These are phyloP conservation scores for Poteriospumella lacustris DNA, from an alignment of 108 stramenopile genomes.

Conservation along the genomic window DNA sequence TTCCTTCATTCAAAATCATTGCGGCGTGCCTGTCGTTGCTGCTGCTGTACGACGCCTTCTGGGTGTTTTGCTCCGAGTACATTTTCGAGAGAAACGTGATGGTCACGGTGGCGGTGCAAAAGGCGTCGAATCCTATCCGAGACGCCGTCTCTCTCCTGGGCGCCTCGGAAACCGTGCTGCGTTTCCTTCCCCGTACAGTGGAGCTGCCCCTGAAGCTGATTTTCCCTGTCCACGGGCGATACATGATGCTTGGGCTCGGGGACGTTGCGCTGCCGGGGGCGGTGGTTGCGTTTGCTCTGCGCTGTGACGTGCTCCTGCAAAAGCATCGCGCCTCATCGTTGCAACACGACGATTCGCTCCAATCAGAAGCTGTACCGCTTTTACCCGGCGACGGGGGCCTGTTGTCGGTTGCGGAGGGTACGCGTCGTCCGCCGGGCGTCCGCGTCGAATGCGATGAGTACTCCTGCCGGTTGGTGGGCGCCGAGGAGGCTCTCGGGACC, in stretches of 20 bases:
- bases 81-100: conserved; percentile 1
- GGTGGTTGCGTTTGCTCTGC: background rate
- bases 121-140: background rate
- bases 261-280: conserved; percentile 6
- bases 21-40: background rate
- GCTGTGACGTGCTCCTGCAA: too few species aligned
- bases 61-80: conserved; percentile 16
- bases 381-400: too few species aligned
- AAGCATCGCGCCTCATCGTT: too few species aligned
- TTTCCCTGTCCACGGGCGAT: background rate
- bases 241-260: background rate
- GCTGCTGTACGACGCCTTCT: background rate
- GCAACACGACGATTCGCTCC: too few species aligned
- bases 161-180: background rate
- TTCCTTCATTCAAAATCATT: background rate
- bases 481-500: background rate
- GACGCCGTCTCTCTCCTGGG: too few species aligned
- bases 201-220: background rate
- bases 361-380: too few species aligned
- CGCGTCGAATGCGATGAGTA: too few species aligned
- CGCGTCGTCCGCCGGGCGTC: too few species aligned
- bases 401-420: too few species aligned
- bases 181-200: background rate
- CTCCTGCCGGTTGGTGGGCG: background rate
- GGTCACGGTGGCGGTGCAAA: background rate